phyloP scores from a whole-genome alignment of 2,329 filamentous ascomycete species.

The Sporothrix protearum region DNA sequence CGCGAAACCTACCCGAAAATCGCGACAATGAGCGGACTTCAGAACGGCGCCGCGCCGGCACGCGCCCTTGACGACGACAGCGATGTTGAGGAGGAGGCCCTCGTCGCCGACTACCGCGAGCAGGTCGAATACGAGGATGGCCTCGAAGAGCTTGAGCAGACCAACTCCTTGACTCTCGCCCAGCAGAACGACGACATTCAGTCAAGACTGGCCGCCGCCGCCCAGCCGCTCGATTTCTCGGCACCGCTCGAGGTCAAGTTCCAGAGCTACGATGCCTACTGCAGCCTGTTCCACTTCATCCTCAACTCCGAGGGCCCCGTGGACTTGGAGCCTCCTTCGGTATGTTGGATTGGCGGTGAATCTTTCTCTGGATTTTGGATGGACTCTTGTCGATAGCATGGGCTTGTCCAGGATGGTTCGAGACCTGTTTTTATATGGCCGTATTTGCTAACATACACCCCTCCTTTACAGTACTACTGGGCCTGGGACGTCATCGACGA shows the following conservation, averaged over 20 bases:
- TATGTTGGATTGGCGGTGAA: conserved; percentile 37
- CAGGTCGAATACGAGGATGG: conserved; percentile 92
- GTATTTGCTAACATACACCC: conserved; percentile 25
- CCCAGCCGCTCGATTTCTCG: conserved; percentile 92
- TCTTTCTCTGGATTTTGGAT: conserved; percentile 47
- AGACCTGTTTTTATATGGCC: background rate
- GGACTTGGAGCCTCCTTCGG: conserved; percentile 92
- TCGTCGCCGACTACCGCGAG: conserved; percentile 93
- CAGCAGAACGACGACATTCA: conserved; percentile 88
- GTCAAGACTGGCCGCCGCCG: conserved; percentile 83
- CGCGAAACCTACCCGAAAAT: background rate
- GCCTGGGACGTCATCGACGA: conserved; percentile 99
- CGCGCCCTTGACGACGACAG: conserved; percentile 73
- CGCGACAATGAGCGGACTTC: conserved; percentile 55
- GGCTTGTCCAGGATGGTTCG: background rate
- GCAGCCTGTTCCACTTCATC: conserved; percentile 98
- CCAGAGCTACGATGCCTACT: conserved; percentile 98
- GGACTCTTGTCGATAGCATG: background rate
- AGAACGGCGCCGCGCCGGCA: conserved; percentile 58
- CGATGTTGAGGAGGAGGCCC: conserved; percentile 91
- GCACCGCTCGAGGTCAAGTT: conserved; percentile 96
- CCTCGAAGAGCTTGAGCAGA: conserved; percentile 75
- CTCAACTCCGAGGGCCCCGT: conserved; percentile 99
- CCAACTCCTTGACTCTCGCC: conserved; percentile 63
- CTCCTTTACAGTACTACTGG: conserved; percentile 81